These are phyloP conservation scores for Blepharisma japonicum DNA, from an alignment of 73 alveolate genomes.

Conservation along the genomic window DNA sequence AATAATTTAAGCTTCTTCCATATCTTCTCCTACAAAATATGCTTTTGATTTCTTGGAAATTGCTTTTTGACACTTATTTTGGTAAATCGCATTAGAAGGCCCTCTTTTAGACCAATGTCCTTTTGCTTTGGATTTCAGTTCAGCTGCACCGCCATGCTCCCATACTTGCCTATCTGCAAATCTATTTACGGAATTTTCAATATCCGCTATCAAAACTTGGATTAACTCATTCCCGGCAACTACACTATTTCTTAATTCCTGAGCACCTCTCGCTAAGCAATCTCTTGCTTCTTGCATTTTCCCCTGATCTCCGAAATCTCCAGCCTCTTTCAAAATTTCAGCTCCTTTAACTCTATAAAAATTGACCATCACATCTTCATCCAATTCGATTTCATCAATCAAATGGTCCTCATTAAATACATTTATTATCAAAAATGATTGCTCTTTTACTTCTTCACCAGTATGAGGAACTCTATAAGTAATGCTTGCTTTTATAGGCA, in stretches of 20 bases:
- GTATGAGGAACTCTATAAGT: constrained; percentile 27
- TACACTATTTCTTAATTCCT: background rate
- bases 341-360: constrained; percentile 47
- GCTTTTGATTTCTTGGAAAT: too few relatives aligned
- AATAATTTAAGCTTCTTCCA: too few relatives aligned
- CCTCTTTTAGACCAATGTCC: constrained; percentile 31
- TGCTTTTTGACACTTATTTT: background rate
- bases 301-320: constrained; percentile 39
- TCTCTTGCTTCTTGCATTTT: constrained; percentile 35
- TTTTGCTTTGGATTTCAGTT: constrained; percentile 37
- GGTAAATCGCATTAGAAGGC: background rate
- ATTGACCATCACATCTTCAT: constrained; percentile 49
- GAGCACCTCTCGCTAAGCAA: background rate
- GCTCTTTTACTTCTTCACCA: background rate
- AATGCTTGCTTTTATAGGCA: constrained; percentile 21
- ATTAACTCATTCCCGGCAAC: background rate
- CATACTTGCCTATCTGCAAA: constrained; percentile 28
- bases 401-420: constrained; percentile 3
- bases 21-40: too few relatives aligned
- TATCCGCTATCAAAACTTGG: constrained; percentile 23
- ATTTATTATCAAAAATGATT: constrained; percentile 12
- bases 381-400: constrained; percentile 12
- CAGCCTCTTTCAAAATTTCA: constrained; percentile 41
- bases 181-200: constrained; percentile 27
- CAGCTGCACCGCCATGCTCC: constrained; percentile 45